Evolutionary conservation across 805 yeast genomes (phyloP).

Genomic region (Saccharomycopsis sp.): DNA sequence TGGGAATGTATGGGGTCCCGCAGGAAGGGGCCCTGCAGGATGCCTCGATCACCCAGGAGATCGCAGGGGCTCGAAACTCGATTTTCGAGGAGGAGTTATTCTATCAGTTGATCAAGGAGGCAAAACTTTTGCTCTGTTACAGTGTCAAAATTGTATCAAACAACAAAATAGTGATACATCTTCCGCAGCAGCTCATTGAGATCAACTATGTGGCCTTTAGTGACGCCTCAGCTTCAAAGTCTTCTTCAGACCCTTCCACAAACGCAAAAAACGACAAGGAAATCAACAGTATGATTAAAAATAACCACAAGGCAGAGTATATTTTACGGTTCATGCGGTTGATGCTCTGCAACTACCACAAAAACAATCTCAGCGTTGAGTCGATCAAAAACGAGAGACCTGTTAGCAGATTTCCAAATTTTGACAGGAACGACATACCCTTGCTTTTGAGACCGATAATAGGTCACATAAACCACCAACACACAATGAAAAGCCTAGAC

Average conservation of each 20-base stretch:
- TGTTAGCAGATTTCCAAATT: conserved; percentile 40
- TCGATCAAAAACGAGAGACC: conserved; percentile 32
- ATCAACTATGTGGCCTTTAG: conserved; percentile 49
- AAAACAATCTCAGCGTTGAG: conserved; percentile 30
- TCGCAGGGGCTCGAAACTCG: conserved; percentile 61
- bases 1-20: conserved; percentile 20
- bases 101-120: conserved; percentile 70
- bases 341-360: conserved; percentile 55
- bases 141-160: conserved; percentile 60
- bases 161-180: conserved; percentile 57
- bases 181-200: conserved; percentile 61
- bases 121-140: conserved; percentile 57
- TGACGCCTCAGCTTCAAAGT: neutral
- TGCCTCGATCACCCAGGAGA: conserved; percentile 44
- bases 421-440: conserved; percentile 23
- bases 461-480: conserved; percentile 52
- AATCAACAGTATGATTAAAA: conserved; percentile 22
- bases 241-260: neutral
- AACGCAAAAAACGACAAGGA: conserved; percentile 23
- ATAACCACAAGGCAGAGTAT: conserved; percentile 44
- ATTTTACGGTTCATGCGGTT: conserved; percentile 48
- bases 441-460: conserved; percentile 49
- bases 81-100: conserved; percentile 88
- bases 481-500: conserved; percentile 27
- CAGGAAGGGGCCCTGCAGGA: conserved; percentile 17